A percentile compares a stretch with the other conserved stretches of the same genome.
Evolutionary conservation across 495 filamentous ascomycete species (phyloP).

Genomic region (Apodospora peruviana): DNA sequence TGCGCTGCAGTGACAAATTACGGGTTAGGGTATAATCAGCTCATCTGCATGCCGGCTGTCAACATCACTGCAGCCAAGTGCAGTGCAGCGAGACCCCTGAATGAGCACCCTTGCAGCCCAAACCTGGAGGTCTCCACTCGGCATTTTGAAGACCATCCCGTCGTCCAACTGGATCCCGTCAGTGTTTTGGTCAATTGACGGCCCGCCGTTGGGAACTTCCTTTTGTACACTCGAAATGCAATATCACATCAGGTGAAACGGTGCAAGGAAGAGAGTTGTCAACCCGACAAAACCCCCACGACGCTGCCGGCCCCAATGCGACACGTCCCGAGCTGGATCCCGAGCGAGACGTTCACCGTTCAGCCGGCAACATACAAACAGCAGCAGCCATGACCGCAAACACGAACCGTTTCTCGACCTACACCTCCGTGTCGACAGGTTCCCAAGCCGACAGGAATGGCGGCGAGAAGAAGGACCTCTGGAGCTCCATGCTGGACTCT

Average conservation of each 20-base stretch:
- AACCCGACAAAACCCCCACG: background rate
- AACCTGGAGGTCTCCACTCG: background rate
- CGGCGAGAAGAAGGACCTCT: slow-evolving; percentile 83
- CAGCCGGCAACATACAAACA: background rate
- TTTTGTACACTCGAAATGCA: background rate
- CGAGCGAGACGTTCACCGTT: slow-evolving; percentile 18
- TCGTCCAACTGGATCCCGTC: background rate
- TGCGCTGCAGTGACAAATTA: background rate
- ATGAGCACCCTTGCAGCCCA: background rate
- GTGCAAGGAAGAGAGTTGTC: background rate
- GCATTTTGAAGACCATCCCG: background rate
- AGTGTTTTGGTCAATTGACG: slow-evolving; percentile 10
- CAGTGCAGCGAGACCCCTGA: background rate
- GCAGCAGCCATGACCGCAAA: slow-evolving; percentile 13
- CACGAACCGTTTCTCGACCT: slow-evolving; percentile 51
- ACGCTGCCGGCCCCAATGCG: slow-evolving; percentile 7
- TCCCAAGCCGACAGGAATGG: slow-evolving; percentile 50
- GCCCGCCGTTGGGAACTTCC: slow-evolving; percentile 6
- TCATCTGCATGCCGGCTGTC: background rate
- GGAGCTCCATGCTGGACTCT: slow-evolving; percentile 87
- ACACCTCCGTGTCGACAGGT: slow-evolving; percentile 43
- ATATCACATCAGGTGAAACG: background rate
- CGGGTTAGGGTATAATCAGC: background rate
- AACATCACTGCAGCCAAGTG: background rate
- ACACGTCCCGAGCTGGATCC: slow-evolving; percentile 26